Evolutionary conservation across 2,329 filamentous ascomycete species (phyloP).

Genomic region (Rachicladosporium sp.): DNA sequence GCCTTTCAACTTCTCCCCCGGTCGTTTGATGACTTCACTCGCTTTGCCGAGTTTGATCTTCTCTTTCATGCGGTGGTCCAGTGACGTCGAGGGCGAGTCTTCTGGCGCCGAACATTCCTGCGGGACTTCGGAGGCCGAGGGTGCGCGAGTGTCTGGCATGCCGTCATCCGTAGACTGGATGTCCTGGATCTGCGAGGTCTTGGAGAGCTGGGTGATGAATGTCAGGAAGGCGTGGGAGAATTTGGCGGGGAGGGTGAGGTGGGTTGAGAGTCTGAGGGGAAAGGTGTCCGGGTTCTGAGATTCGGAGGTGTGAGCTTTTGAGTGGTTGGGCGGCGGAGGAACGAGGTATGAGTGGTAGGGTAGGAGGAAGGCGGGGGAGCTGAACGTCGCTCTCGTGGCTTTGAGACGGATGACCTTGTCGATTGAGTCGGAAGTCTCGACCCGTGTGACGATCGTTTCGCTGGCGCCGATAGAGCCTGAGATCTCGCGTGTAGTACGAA

Average conservation of each 20-base stretch:
- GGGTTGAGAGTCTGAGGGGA: conserved; percentile 34
- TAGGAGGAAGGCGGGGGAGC: conserved; percentile 37
- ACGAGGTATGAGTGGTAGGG: conserved; percentile 44
- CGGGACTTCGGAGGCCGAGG: too few relatives aligned
- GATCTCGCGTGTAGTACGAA: too few relatives aligned
- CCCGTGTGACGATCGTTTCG: too few relatives aligned
- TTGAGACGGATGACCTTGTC: not conserved
- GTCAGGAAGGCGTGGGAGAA: conserved; percentile 42
- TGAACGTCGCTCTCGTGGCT: conserved; percentile 33
- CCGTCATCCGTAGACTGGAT: not conserved
- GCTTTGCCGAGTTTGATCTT: conserved; percentile 1
- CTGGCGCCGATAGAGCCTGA: too few relatives aligned
- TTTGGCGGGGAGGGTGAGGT: conserved; percentile 36
- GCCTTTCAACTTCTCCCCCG: not conserved
- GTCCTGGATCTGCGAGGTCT: conserved; percentile 39
- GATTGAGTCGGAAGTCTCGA: not conserved
- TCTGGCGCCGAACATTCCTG: too few relatives aligned
- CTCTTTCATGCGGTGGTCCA: not conserved
- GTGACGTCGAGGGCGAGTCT: too few relatives aligned
- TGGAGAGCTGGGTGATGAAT: conserved; percentile 43
- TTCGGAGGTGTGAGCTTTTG: conserved; percentile 23
- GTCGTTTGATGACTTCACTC: conserved; percentile 1
- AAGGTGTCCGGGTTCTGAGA: conserved; percentile 32
- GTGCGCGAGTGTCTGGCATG: too few relatives aligned
- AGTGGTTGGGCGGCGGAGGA: conserved; percentile 26